These are phyloP conservation scores for Zygosaccharomyces gambellarensis DNA, from an alignment of 805 yeast genomes.

Conservation along the genomic window DNA sequence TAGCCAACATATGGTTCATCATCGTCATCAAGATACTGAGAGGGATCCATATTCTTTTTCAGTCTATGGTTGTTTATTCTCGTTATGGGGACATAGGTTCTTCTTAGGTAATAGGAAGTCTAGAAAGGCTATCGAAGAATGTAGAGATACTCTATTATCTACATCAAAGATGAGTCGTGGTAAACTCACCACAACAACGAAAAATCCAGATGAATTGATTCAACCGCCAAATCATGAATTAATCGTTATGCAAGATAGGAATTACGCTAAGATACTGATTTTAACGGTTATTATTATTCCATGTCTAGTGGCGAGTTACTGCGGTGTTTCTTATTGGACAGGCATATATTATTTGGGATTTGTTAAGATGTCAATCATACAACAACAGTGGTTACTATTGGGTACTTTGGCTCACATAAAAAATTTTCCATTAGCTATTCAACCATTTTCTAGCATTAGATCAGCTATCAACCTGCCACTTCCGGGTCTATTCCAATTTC, in stretches of 20 bases:
- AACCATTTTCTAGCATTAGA: constrained; percentile 69
- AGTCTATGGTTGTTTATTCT: constrained; percentile 72
- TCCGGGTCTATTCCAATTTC: constrained; percentile 46
- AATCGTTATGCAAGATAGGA: constrained; percentile 64
- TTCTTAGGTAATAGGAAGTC: constrained; percentile 59
- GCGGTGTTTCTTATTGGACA: constrained; percentile 78
- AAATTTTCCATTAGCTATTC: constrained; percentile 46
- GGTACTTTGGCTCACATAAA: constrained; percentile 78
- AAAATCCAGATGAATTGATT: constrained; percentile 46
- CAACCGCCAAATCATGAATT: constrained; percentile 58
- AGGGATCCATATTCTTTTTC: constrained; percentile 76
- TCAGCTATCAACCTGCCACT: constrained; percentile 61
- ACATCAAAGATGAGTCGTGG: constrained; percentile 18
- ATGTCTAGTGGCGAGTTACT: constrained; percentile 55
- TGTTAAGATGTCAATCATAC: constrained; percentile 62
- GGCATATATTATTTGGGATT: constrained; percentile 64
- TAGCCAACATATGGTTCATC: constrained; percentile 74
- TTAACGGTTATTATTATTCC: constrained; percentile 60
- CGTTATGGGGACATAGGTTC: constrained; percentile 87
- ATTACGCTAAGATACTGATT: constrained; percentile 54
- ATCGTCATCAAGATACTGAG: constrained; percentile 81
- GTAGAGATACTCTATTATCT: constrained; percentile 49
- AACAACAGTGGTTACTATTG: constrained; percentile 71
- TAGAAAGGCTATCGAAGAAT: constrained; percentile 37
- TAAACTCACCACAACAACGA: constrained; percentile 9